phyloP scores from a whole-genome alignment of 2,329 filamentous ascomycete genomes.

The Fusarium sp. region DNA sequence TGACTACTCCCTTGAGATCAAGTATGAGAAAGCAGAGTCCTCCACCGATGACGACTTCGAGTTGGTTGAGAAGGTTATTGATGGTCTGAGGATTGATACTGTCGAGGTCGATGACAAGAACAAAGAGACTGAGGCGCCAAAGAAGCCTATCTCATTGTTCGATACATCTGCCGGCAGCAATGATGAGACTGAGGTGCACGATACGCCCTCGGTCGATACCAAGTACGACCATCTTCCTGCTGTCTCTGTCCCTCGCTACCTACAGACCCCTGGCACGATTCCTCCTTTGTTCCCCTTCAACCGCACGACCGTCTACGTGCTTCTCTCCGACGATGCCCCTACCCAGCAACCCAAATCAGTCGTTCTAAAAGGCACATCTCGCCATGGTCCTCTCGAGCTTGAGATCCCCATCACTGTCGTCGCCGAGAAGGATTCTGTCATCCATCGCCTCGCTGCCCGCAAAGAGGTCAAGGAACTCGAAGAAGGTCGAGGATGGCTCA shows the following conservation, averaged over 20 bases:
- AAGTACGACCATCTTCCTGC: constrained; percentile 64
- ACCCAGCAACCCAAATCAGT: constrained; percentile 61
- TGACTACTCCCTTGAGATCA: constrained; percentile 72
- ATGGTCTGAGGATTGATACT: constrained; percentile 56
- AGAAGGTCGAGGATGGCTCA: constrained; percentile 74
- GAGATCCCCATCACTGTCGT: constrained; percentile 70
- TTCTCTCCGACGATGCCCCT: constrained; percentile 65
- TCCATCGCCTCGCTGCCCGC: constrained; percentile 77
- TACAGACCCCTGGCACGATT: constrained; percentile 73
- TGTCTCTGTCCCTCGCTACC: constrained; percentile 63
- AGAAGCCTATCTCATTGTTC: constrained; percentile 69
- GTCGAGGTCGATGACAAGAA: neutral
- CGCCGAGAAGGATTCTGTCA: constrained; percentile 59
- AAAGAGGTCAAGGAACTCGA: constrained; percentile 77
- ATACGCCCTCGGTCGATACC: constrained; percentile 38
- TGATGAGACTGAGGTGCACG: constrained; percentile 48
- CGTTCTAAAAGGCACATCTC: constrained; percentile 66
- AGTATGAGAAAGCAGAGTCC: constrained; percentile 56
- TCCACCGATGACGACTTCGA: constrained; percentile 66
- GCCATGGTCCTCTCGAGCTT: constrained; percentile 69
- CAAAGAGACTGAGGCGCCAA: constrained; percentile 25
- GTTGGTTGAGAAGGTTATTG: constrained; percentile 67
- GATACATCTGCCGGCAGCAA: constrained; percentile 59
- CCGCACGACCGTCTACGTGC: constrained; percentile 72
- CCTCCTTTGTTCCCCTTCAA: constrained; percentile 75